phyloP scores from a whole-genome alignment of 2,329 filamentous ascomycete genomes.

The Nannizziopsis barbatae region DNA sequence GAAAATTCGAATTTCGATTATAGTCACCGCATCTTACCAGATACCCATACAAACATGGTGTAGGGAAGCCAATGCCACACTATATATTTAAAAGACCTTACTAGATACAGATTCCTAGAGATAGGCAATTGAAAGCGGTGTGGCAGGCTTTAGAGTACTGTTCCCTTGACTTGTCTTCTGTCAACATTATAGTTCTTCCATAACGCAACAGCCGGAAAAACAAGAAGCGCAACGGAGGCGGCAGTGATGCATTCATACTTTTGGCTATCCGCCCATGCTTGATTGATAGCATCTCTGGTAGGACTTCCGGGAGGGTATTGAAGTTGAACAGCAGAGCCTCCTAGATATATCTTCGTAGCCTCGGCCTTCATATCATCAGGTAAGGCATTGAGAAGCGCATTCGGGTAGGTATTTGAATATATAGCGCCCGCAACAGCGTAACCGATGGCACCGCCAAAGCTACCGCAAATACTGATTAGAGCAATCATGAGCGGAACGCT shows the following conservation, averaged over 20 bases:
- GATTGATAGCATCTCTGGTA: constrained; percentile 35
- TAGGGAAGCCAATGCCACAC: too few relatives aligned
- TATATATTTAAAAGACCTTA: too few relatives aligned
- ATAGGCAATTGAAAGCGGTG: not conserved
- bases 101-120: not conserved
- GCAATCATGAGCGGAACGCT: constrained; percentile 36
- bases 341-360: constrained; percentile 17
- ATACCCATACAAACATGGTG: too few relatives aligned
- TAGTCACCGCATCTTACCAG: too few relatives aligned
- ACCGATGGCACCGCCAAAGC: constrained; percentile 24
- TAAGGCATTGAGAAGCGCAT: constrained; percentile 14
- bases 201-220: constrained; percentile 28
- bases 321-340: constrained; percentile 17
- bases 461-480: constrained; percentile 20
- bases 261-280: constrained; percentile 39
- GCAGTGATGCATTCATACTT: constrained; percentile 30
- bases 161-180: constrained; percentile 35
- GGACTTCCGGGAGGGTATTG: constrained; percentile 31
- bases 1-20: too few relatives aligned
- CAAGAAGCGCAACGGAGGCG: constrained; percentile 16
- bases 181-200: constrained; percentile 42
- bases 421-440: constrained; percentile 22
- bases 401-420: constrained; percentile 23
- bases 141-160: constrained; percentile 22
- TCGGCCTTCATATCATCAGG: constrained; percentile 16